Conservation (phyloP, 2,329 filamentous ascomycete species). For the Penicillium nordicum region DNA sequence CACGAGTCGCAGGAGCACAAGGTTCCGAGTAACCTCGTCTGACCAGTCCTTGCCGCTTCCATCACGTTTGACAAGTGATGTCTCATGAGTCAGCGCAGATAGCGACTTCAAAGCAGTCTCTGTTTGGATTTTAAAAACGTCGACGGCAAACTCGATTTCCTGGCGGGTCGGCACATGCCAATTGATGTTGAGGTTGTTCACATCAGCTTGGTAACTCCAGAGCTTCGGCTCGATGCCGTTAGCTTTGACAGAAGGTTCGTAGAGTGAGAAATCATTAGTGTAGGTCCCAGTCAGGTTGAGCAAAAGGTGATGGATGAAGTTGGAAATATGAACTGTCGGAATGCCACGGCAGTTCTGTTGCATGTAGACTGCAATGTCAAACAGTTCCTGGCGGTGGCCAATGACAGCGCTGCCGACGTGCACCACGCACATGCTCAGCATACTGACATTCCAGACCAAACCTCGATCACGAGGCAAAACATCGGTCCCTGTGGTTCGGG, state of each 20-base stretch:
- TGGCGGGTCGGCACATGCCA: slow-evolving; percentile 83
- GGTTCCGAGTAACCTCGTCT: slow-evolving; percentile 86
- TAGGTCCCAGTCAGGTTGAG: slow-evolving; percentile 94
- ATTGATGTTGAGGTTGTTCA: slow-evolving; percentile 73
- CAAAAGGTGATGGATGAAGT: slow-evolving; percentile 93
- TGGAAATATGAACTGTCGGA: slow-evolving; percentile 92
- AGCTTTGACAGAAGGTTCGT: slow-evolving; percentile 71
- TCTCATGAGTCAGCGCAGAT: slow-evolving; percentile 73
- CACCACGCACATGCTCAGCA: slow-evolving; percentile 96
- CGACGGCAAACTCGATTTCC: slow-evolving; percentile 84
- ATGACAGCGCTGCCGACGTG: slow-evolving; percentile 90
- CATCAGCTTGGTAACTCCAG: slow-evolving; percentile 77
- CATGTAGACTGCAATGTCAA: slow-evolving; percentile 92
- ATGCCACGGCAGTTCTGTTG: slow-evolving; percentile 91
- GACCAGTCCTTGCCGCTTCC: slow-evolving; percentile 99
- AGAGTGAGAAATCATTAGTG: slow-evolving; percentile 82
- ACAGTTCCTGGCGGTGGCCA: slow-evolving; percentile 81
- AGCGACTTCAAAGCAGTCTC: slow-evolving; percentile 72
- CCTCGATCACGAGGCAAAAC: slow-evolving; percentile 89
- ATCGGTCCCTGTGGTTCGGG: slow-evolving; percentile 87
- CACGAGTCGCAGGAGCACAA: slow-evolving; percentile 83
- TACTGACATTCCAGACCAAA: slow-evolving; percentile 93
- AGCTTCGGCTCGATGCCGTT: slow-evolving; percentile 71
- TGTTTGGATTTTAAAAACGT: slow-evolving; percentile 82
- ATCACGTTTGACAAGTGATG: slow-evolving; percentile 79